Evolutionary conservation across 805 yeast species (phyloP).

Genomic region (Lipomyces anomalus): DNA sequence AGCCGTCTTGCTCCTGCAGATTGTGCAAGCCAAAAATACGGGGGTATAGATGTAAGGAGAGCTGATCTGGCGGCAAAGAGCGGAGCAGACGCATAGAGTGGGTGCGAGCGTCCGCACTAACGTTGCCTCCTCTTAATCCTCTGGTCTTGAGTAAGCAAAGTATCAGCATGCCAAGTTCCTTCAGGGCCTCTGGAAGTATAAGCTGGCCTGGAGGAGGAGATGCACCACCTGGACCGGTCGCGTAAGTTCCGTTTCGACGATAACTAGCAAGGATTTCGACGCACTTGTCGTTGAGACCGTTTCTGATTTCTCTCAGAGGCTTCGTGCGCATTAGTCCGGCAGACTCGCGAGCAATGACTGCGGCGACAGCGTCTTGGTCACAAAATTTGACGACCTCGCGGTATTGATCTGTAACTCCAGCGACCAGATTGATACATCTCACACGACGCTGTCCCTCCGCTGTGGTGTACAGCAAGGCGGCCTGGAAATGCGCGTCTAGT

Average conservation of each 20-base stretch:
- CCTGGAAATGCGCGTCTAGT: slow-evolving; percentile 83
- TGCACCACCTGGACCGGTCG: slow-evolving; percentile 40
- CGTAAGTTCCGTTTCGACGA: slow-evolving; percentile 40
- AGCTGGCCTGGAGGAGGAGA: too few relatives aligned
- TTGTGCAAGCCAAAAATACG: slow-evolving; percentile 68
- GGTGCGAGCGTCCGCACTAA: slow-evolving; percentile 60
- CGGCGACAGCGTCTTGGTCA: slow-evolving; percentile 63
- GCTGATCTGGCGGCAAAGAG: slow-evolving; percentile 48
- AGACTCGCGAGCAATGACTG: slow-evolving; percentile 40
- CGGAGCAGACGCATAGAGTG: slow-evolving; percentile 48
- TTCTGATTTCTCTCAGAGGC: slow-evolving; percentile 43
- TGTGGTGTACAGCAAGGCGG: slow-evolving; percentile 81
- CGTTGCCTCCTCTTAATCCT: slow-evolving; percentile 49
- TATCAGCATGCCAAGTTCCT: slow-evolving; percentile 60
- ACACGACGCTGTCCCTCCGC: slow-evolving; percentile 71
- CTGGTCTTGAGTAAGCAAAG: slow-evolving; percentile 65
- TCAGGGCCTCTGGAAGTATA: slow-evolving; percentile 74
- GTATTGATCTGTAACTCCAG: slow-evolving; percentile 70
- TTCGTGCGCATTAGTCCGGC: slow-evolving; percentile 19
- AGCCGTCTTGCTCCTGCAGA: slow-evolving; percentile 53
- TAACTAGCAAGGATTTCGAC: slow-evolving; percentile 56
- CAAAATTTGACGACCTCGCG: slow-evolving; percentile 71
- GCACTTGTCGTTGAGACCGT: slow-evolving; percentile 48
- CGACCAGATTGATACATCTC: slow-evolving; percentile 77
- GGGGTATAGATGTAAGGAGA: slow-evolving; percentile 71